Percentiles rank a stretch among this genome's conserved stretches.
Conservation (phyloP, 495 filamentous ascomycete genomes). For the Apiosordaria backusii region DNA sequence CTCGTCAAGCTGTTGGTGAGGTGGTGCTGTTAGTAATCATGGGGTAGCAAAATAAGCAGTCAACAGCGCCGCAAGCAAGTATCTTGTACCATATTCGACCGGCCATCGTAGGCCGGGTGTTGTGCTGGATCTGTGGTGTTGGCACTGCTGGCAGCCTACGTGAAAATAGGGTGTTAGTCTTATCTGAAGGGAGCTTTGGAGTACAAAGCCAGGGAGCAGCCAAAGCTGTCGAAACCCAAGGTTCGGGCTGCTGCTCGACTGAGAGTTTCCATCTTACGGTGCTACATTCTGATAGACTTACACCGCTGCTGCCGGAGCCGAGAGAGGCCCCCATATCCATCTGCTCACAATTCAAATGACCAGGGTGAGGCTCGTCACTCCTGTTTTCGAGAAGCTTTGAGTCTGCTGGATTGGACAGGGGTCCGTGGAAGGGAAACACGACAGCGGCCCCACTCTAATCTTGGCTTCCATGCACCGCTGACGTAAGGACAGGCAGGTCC, state of each 20-base stretch:
- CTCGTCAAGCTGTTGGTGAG: constrained; percentile 58
- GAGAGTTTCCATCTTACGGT: no score
- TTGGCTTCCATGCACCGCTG: not conserved
- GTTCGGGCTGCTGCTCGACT: no score
- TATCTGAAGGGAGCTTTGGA: no score
- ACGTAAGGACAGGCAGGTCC: not conserved
- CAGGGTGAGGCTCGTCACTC: constrained; percentile 34
- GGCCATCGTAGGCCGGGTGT: not conserved
- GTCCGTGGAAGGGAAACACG: not conserved
- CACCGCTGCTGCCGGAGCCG: constrained; percentile 19
- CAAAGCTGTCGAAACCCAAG: no score
- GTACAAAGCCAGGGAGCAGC: no score
- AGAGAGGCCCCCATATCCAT: not conserved
- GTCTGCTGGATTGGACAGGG: not conserved
- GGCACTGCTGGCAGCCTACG: constrained; percentile 5
- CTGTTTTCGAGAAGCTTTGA: not conserved
- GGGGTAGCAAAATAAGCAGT: not conserved
- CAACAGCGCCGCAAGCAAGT: not conserved
- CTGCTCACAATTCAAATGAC: constrained; percentile 53
- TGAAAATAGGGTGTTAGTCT: constrained; percentile 1
- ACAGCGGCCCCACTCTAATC: no score
- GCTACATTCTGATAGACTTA: constrained; percentile 10
- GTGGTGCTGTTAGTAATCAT: constrained; percentile 1
- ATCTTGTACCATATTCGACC: constrained; percentile 13
- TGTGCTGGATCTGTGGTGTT: not conserved